Evolutionary conservation across 306 rosid species (phyloP).

Genomic region (Prunus campanulata): DNA sequence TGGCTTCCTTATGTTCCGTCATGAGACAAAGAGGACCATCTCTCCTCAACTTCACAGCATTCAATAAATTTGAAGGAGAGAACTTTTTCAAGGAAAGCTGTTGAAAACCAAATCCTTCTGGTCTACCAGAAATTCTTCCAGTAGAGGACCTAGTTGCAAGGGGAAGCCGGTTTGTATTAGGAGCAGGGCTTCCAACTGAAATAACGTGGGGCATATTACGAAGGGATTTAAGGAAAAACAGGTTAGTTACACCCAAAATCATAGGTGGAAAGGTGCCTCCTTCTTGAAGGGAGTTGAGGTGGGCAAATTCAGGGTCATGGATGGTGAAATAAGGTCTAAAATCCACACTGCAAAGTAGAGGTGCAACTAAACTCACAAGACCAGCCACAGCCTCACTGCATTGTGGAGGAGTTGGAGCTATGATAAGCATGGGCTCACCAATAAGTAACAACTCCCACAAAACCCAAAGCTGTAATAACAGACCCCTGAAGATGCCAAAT

Average conservation of each 20-base stretch:
- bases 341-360: conserved; percentile 81
- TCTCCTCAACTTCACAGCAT: conserved; percentile 77
- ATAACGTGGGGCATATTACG: conserved; percentile 67
- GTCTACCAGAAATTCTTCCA: conserved; percentile 49
- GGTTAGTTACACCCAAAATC: conserved; percentile 90
- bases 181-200: conserved; percentile 88
- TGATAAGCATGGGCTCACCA: conserved; percentile 88
- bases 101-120: conserved; percentile 71
- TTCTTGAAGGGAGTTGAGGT: conserved; percentile 65
- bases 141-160: conserved; percentile 51
- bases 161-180: conserved; percentile 50
- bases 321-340: conserved; percentile 96
- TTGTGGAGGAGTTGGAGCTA: conserved; percentile 94
- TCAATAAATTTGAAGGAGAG: conserved; percentile 77
- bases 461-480: conserved; percentile 88
- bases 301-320: conserved; percentile 76
- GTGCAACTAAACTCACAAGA: conserved; percentile 94
- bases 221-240: conserved; percentile 88
- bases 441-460: conserved; percentile 87
- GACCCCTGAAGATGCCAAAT: conserved; percentile 75
- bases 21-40: conserved; percentile 96
- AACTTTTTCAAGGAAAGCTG: conserved; percentile 71
- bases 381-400: conserved; percentile 94
- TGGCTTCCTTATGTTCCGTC: conserved; percentile 96
- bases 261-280: conserved; percentile 73